These are phyloP conservation scores for Chrysopogon serrulatus DNA, from an alignment of 176 grass and related monocot genomes.

Conservation along the genomic window DNA sequence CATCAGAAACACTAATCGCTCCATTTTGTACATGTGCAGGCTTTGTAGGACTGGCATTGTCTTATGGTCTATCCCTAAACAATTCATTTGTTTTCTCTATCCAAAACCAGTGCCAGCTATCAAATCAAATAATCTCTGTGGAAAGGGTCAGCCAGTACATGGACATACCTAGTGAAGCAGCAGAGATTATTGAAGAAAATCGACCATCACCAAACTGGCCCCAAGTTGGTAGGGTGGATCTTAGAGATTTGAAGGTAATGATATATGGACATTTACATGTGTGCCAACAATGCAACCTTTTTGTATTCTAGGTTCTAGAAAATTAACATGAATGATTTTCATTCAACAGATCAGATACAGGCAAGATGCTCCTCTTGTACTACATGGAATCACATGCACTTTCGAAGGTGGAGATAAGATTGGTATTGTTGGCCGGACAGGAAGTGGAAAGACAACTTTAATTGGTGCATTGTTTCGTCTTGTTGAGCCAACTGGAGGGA, in stretches of 20 bases:
- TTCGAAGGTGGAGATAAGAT: constrained; percentile 89
- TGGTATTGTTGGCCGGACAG: constrained; percentile 88
- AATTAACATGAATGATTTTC: constrained; percentile 9
- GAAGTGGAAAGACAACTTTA: constrained; percentile 95
- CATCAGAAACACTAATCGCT: not conserved
- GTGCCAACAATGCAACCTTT: not conserved
- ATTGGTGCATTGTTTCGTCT: constrained; percentile 87
- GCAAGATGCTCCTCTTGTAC: constrained; percentile 64
- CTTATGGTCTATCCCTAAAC: constrained; percentile 95
- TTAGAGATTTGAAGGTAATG: constrained; percentile 79
- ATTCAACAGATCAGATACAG: constrained; percentile 78
- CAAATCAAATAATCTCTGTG: constrained; percentile 89
- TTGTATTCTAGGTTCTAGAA: not conserved
- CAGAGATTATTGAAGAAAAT: constrained; percentile 60
- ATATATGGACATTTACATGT: not conserved
- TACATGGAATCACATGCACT: constrained; percentile 77
- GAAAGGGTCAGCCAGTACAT: constrained; percentile 95
- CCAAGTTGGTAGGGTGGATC: constrained; percentile 56
- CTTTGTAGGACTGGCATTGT: constrained; percentile 91
- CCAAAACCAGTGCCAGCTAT: constrained; percentile 75
- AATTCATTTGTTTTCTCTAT: constrained; percentile 69
- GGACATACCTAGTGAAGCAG: constrained; percentile 71
- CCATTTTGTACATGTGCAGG: constrained; percentile 36
- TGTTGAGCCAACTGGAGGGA: constrained; percentile 82
- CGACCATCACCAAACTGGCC: constrained; percentile 70